phyloP scores from a whole-genome alignment of 2,329 filamentous ascomycete genomes.

The Zasmidium cellare region DNA sequence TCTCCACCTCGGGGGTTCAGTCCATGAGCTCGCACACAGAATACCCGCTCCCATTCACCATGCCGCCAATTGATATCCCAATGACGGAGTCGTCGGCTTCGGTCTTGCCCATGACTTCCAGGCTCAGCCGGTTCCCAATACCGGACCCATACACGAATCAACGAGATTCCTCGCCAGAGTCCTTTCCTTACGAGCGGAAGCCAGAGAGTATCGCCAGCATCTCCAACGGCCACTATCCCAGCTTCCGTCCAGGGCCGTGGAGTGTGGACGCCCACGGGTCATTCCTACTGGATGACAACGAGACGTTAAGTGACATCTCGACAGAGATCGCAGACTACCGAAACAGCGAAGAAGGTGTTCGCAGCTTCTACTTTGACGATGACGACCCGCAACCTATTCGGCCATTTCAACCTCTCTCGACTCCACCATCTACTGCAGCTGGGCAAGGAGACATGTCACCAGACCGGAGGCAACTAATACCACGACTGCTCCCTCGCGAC shows the following conservation, averaged over 20 bases:
- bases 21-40: slow-evolving; percentile 6
- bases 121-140: slow-evolving; percentile 18
- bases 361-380: slow-evolving; percentile 53
- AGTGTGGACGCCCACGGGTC: slow-evolving; percentile 36
- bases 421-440: slow-evolving; percentile 44
- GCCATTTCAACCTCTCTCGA: slow-evolving; percentile 15
- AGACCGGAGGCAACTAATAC: slow-evolving; percentile 20
- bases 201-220: slow-evolving; percentile 19
- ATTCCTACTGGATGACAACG: slow-evolving; percentile 55
- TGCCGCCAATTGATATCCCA: background rate
- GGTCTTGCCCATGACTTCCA: slow-evolving; percentile 13
- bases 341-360: slow-evolving; percentile 40
- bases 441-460: slow-evolving; percentile 22
- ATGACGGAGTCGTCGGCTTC: slow-evolving; percentile 15
- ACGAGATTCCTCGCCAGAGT: slow-evolving; percentile 17
- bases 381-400: slow-evolving; percentile 17
- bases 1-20: slow-evolving; percentile 24
- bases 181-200: slow-evolving; percentile 18
- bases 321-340: slow-evolving; percentile 53
- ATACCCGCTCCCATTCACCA: slow-evolving; percentile 3
- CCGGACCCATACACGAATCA: slow-evolving; percentile 17
- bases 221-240: slow-evolving; percentile 16
- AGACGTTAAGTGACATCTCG: slow-evolving; percentile 57
- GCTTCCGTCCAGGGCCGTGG: slow-evolving; percentile 20
- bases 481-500: slow-evolving; percentile 10